A percentile compares a stretch with the other conserved stretches of the same genome.
Evolutionary conservation across 768 basidiomycete genomes (phyloP).

Genomic region (Lactarius hengduanensis): DNA sequence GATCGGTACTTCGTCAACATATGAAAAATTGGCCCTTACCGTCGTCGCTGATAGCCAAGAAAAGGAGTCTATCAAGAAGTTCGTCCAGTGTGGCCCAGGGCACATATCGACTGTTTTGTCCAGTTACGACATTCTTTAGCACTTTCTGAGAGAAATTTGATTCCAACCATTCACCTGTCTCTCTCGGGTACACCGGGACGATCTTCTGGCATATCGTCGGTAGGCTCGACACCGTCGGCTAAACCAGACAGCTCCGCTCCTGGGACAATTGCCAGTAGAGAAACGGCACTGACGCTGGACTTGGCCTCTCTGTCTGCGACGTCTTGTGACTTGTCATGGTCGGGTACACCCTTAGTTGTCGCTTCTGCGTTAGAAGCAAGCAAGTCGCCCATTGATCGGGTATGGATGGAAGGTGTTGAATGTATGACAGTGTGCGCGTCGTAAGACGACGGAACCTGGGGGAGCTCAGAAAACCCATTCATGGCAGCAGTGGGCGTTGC

Average conservation of each 20-base stretch:
- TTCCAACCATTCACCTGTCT: constrained; percentile 44
- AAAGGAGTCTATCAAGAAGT: constrained; percentile 76
- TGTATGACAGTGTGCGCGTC: constrained; percentile 1
- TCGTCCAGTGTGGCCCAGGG: constrained; percentile 79
- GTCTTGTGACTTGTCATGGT: constrained; percentile 29
- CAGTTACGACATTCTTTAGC: constrained; percentile 11
- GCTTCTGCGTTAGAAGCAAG: constrained; percentile 44
- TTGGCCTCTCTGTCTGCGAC: constrained; percentile 18
- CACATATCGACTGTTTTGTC: constrained; percentile 50
- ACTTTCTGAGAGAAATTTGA: not conserved
- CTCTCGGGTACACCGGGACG: constrained; percentile 34
- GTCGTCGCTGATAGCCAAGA: constrained; percentile 81
- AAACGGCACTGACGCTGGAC: constrained; percentile 10
- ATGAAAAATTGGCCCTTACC: constrained; percentile 44
- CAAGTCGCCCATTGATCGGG: constrained; percentile 56
- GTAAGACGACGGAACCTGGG: constrained; percentile 16
- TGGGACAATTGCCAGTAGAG: constrained; percentile 13
- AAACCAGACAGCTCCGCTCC: constrained; percentile 15
- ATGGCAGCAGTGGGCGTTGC: constrained; percentile 48
- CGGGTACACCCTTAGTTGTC: constrained; percentile 32
- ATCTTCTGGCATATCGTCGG: constrained; percentile 25
- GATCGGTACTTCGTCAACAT: constrained; percentile 11
- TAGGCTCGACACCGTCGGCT: constrained; percentile 15
- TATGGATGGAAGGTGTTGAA: constrained; percentile 51
- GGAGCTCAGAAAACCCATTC: constrained; percentile 32